phyloP scores from a whole-genome alignment of 2,329 filamentous ascomycete species.

The Claviceps purpurea region DNA sequence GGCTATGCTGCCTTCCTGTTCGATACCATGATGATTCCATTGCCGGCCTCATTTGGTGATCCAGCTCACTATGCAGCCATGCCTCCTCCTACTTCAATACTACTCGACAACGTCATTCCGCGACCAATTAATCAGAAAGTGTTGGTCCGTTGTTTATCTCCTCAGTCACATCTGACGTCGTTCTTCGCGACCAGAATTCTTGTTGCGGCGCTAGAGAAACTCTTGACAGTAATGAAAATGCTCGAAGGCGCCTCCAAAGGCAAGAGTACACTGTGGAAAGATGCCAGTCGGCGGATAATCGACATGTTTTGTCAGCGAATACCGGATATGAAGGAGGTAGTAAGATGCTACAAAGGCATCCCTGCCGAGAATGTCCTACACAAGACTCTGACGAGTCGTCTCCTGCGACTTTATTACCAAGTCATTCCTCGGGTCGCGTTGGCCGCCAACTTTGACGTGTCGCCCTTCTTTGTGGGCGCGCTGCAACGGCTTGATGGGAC shows the following conservation, averaged over 20 bases:
- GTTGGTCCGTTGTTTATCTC: conserved; percentile 64
- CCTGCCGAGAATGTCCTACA: conserved; percentile 58
- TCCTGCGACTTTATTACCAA: conserved; percentile 77
- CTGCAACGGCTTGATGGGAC: conserved; percentile 48
- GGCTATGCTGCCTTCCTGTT: conserved; percentile 85
- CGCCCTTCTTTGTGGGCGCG: conserved; percentile 56
- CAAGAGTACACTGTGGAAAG: conserved; percentile 45
- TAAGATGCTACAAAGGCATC: conserved; percentile 58
- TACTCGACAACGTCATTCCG: conserved; percentile 79
- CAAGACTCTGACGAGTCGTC: conserved; percentile 62
- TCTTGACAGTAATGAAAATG: conserved; percentile 49
- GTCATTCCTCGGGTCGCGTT: conserved; percentile 66
- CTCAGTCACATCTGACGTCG: conserved; percentile 64
- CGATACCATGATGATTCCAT: conserved; percentile 58
- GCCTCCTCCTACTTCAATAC: conserved; percentile 65
- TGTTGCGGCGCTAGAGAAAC: conserved; percentile 65
- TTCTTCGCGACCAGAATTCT: conserved; percentile 77
- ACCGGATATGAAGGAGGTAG: conserved; percentile 70
- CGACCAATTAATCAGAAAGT: conserved; percentile 69
- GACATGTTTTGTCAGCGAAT: conserved; percentile 67
- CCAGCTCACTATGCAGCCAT: conserved; percentile 44
- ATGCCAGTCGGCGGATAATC: conserved; percentile 52
- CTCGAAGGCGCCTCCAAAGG: conserved; percentile 34
- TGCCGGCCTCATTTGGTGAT: conserved; percentile 62
- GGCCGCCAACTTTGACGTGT: conserved; percentile 79